Percentiles rank a stretch among this genome's conserved stretches.
Evolutionary conservation across 257 asterid species (phyloP).

Genomic region (Linderniella brevidens): DNA sequence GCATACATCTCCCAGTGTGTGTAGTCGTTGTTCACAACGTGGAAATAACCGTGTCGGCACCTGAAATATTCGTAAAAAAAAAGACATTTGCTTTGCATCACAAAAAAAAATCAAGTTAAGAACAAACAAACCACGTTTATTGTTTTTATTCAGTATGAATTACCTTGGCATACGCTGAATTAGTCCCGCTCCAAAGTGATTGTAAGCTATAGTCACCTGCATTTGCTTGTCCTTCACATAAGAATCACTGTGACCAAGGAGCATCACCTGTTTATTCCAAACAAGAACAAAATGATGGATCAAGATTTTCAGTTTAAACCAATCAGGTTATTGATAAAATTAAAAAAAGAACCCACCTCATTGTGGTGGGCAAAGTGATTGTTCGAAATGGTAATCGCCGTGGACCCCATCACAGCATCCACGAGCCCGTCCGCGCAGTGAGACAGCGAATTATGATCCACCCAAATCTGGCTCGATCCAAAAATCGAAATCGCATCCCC

Average conservation of each 20-base stretch:
- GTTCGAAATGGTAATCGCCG: slow-evolving; percentile 76
- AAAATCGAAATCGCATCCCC: slow-evolving; percentile 76
- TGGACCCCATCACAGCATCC: slow-evolving; percentile 88
- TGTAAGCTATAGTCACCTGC: slow-evolving; percentile 42
- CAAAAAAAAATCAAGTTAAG: too few relatives aligned
- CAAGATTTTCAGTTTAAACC: too few relatives aligned
- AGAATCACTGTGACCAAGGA: slow-evolving; percentile 79
- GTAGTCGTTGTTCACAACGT: slow-evolving; percentile 89
- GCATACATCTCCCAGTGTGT: slow-evolving; percentile 98
- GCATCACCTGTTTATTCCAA: slow-evolving; percentile 66
- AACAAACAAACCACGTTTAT: too few relatives aligned
- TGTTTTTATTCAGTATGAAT: not conserved
- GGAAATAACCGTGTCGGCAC: slow-evolving; percentile 91
- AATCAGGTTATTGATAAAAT: too few relatives aligned
- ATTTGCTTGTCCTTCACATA: slow-evolving; percentile 30
- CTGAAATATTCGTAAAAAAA: slow-evolving; percentile 18
- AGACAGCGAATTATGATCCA: slow-evolving; percentile 76
- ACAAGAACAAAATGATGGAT: too few relatives aligned
- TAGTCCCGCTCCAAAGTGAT: slow-evolving; percentile 90
- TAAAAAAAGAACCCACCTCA: slow-evolving; percentile 21
- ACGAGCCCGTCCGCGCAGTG: slow-evolving; percentile 90
- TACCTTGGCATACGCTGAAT: slow-evolving; percentile 95
- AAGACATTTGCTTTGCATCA: too few relatives aligned
- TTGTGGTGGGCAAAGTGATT: slow-evolving; percentile 14
- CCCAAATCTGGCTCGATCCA: slow-evolving; percentile 82